These are phyloP conservation scores for Arthrinium phaeospermum DNA, from an alignment of 2,329 filamentous ascomycete genomes.

Conservation along the genomic window DNA sequence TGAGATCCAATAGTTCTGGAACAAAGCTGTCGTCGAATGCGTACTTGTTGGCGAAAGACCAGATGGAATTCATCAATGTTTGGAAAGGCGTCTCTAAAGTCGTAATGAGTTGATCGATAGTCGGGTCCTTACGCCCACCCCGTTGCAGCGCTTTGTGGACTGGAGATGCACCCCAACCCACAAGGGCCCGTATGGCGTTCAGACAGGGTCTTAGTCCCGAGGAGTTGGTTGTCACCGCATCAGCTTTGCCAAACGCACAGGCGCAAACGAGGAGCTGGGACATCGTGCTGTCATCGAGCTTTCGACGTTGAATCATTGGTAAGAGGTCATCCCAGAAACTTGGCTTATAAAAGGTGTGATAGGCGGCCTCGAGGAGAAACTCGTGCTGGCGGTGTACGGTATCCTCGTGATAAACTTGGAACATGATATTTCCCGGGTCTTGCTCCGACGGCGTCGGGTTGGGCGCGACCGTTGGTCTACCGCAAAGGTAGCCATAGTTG, in stretches of 20 bases:
- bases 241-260: not conserved
- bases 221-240: accelerated
- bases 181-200: not conserved
- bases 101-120: accelerated
- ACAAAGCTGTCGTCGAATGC: too few species aligned
- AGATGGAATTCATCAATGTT: not conserved
- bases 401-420: not conserved
- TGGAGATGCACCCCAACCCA: not conserved
- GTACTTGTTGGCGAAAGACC: not conserved
- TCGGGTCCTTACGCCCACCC: not conserved
- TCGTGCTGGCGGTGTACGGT: not conserved
- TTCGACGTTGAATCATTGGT: not conserved
- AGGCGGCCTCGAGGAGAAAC: not conserved
- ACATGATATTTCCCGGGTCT: accelerated
- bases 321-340: not conserved
- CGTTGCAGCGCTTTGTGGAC: not conserved
- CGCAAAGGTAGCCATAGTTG: not conserved
- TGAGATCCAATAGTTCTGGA: not conserved
- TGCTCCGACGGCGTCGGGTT: not conserved
- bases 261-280: not conserved
- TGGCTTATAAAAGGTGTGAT: not conserved
- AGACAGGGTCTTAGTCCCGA: not conserved
- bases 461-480: not conserved
- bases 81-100: not conserved
- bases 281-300: not conserved